Evolutionary conservation across 306 rosid species (phyloP), one percentile per base, ranked within the genome.

Genomic region (Rubus parviflorus): DNA sequence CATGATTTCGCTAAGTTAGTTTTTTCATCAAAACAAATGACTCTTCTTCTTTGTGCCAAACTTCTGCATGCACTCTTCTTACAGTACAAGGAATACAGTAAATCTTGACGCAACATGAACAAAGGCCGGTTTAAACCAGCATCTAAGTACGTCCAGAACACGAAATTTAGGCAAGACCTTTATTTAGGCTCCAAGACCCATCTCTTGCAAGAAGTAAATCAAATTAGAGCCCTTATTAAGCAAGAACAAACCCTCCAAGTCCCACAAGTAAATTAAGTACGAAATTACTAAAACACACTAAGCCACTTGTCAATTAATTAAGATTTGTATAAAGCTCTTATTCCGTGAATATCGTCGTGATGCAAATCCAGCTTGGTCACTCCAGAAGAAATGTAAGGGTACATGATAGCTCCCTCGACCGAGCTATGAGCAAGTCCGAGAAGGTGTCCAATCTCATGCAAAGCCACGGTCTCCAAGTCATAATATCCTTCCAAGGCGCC

Each of bases 371-470:
- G 23, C 52, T 13, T 77, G 67, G 30, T 41, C 1, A 15, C 82
- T 73, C 72, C 65, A 25, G 72, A 66, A 17, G 4, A 45, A 41
- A 72, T 56, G 40, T 11, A 1, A 10, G 82, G 79, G 15, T 35
- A 73, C 85, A 82, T 82, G 5, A 82, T n/a, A 0, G 85, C 58
- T 7, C 25, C 61, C 3, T 4, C 61, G 15, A 53, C 54, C 0
- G 19, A 17, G 43, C 85, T 82, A 47, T 82, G 82, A 6, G 43
- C 75, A 14, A 82, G 85, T 40, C 85, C 82, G 3, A 82, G 47
- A 68, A 77, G 35, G 40, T 82, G 82, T 3, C 82, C 85, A 6
- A 82, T 67, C 45, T 82, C 85, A 68, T 82, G 85, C 82, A 82
- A 46, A 40, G 76, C 37, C 49, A 73, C 76, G 0, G 73, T 53